phyloP scores from a whole-genome alignment of 2,329 filamentous ascomycete species.

The Xylariaceae sp. region DNA sequence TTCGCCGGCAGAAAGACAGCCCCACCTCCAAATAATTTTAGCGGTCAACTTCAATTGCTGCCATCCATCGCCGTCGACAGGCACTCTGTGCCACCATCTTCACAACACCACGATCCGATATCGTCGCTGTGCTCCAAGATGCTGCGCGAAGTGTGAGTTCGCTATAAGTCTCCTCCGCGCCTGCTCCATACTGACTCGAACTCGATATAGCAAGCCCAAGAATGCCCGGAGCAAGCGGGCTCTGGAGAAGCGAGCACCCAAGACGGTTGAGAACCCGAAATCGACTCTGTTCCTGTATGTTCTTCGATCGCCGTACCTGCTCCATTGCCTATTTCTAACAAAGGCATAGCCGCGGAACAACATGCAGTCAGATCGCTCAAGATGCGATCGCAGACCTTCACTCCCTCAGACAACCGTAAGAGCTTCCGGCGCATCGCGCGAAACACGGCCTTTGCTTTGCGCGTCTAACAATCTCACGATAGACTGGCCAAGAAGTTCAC shows the following conservation, averaged over 20 bases:
- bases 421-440: conserved; percentile 42
- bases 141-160: conserved; percentile 27
- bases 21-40: conserved; percentile 19
- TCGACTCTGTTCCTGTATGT: conserved; percentile 73
- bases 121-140: conserved; percentile 9
- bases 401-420: conserved; percentile 69
- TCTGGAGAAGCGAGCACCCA: conserved; percentile 88
- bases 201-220: conserved; percentile 50
- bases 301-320: not conserved
- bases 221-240: conserved; percentile 90
- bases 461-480: not conserved
- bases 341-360: conserved; percentile 60
- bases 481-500: conserved; percentile 78
- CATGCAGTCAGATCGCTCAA: conserved; percentile 77
- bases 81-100: not conserved
- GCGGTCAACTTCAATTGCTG: conserved; percentile 14
- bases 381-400: conserved; percentile 82
- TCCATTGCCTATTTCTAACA: conserved; percentile 8
- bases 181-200: conserved; percentile 8
- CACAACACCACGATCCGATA: not conserved
- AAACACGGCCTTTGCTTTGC: not conserved
- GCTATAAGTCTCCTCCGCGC: not conserved
- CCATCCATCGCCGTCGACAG: conserved; percentile 1
- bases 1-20: conserved; percentile 22
- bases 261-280: conserved; percentile 85